phyloP scores from a whole-genome alignment of 2,329 filamentous ascomycete genomes.

The Penicillium janthinellum region DNA sequence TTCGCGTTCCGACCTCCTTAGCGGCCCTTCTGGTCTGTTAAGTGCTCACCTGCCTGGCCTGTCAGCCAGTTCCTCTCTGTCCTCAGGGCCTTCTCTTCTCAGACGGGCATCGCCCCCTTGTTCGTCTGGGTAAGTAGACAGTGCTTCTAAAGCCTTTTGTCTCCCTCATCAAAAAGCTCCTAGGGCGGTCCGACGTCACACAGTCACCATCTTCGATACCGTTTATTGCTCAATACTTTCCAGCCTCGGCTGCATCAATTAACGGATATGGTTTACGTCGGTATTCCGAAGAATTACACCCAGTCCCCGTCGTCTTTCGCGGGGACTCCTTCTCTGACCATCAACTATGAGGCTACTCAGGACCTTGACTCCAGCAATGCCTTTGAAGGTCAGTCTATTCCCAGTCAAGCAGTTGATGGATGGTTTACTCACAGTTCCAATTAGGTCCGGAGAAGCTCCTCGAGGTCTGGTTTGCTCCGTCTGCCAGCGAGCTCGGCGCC shows the following conservation, averaged over 20 bases:
- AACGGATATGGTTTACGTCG: constrained; percentile 80
- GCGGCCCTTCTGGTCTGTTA: constrained; percentile 60
- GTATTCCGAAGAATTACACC: constrained; percentile 78
- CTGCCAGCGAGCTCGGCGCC: constrained; percentile 67
- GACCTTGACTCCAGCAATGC: constrained; percentile 94
- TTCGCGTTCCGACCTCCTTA: constrained; percentile 89
- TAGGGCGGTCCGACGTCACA: constrained; percentile 29
- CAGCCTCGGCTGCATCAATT: constrained; percentile 26
- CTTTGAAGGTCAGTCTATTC: constrained; percentile 73
- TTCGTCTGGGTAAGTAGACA: constrained; percentile 97
- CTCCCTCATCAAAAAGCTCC: constrained; percentile 23
- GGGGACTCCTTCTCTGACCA: constrained; percentile 86
- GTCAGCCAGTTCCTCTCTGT: constrained; percentile 74
- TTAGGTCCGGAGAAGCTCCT: constrained; percentile 91
- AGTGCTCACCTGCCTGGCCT: constrained; percentile 69
- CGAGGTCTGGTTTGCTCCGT: constrained; percentile 96
- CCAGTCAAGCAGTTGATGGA: neutral
- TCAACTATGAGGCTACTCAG: constrained; percentile 91
- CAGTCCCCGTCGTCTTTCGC: constrained; percentile 75
- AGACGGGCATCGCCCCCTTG: constrained; percentile 81
- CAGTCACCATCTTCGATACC: constrained; percentile 16
- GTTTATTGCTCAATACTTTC: constrained; percentile 14
- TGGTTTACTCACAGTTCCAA: constrained; percentile 27
- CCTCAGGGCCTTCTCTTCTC: constrained; percentile 97
- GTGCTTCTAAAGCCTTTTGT: constrained; percentile 70